Base-by-base conservation (phyloP, 208 protist species). In the Acanthamoeba castellanii region DNA sequence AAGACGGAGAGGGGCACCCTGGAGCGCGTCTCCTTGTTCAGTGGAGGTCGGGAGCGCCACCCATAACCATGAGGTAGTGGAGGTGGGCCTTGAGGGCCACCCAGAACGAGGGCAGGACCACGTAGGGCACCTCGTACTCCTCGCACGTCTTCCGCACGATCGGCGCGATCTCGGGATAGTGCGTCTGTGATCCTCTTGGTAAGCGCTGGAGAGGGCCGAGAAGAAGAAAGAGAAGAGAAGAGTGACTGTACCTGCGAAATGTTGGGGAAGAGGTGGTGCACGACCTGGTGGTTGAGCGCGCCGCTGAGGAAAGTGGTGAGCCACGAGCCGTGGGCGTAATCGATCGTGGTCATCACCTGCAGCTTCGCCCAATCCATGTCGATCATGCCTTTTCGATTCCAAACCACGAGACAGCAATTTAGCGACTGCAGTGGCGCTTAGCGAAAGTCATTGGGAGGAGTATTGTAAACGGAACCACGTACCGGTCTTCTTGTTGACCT, bases 201-300 rank as follows among this genome's bases (percentile, higher is more conserved):
- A 0, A 20, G 72, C 16, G 9, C 25, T 42, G 0, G 72, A 7
- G 5, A 22, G 50, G 25, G 8, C 13, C 8, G 74, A 52, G 30
- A 55, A 32, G 20, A 16, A 30, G 11, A 61, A 42, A 13, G 81
- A 88, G 16, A 6, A 30, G 3, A 42, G 76, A 0, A 27, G 25
- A 8, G 20, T 20, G 66, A 16, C 27, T 47, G 70, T 85, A 85
- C 78, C 78, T 85, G 81, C 30, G 47, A 76, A 37, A 97, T 76
- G 61, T 72, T 42, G 61, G 96, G 96, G 66, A 97, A 96, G 25
- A 96, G 93, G 88, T 96, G 95, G 76, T 95, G 96, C 64, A 94
- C 70, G 47, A 96, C 94, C 81, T 97, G 96, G 94, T 97, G 84
- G 74, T 97, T 97, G 55, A 97, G 88, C 45, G 81, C 94, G 52